Base-by-base conservation (phyloP, 2,329 filamentous ascomycete species). In the Colletotrichum sp. region DNA sequence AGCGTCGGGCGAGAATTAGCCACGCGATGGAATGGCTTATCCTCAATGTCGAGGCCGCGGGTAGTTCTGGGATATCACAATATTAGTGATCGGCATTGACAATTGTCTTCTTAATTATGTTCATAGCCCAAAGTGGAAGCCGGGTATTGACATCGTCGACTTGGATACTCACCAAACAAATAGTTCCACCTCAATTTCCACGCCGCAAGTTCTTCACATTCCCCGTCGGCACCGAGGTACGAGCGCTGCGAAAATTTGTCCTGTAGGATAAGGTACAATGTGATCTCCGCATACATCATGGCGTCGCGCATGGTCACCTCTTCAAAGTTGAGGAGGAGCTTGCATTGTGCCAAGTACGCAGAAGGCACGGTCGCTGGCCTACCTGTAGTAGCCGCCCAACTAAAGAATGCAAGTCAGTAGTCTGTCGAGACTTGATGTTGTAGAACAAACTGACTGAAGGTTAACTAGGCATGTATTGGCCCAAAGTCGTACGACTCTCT, bases 351-450 rank as follows among this genome's bases (percentile, higher is more conserved):
- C n/a, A 87, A 79, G 64, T 87, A 86, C 7, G 81, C 79, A 3
- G 75, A 78, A 2, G 85, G 84, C 24, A 87, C 82, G 21, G 85
- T 83, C 1, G 85, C 85, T 6, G 84, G 84, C 21, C 85, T 80
- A 1, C 85, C 84, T 13, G 85, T 87, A 8, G 84, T 86, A 4
- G 84, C 84, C 6, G 85, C 83, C 85, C 85, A 87, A 57, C 85
- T 86, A 36, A n/a, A 65, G 21, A 44, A 30, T 9, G 13, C 30
- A 62, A 8, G 59, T 62, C 12, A 62, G 32, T 62, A 62, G 10
- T 32, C 8, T 34, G 15, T n/a, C 57, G 28, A 62, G 26, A 12
- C n/a, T 21, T 21, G 21, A n/a, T 12, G 24, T 16, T 55, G 26
- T n/a, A 32, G 8, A 30, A 36, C 5, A 21, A 26, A 74, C 74